phyloP scores from a whole-genome alignment of 148 eudicot genomes.

The Silene latifolia region DNA sequence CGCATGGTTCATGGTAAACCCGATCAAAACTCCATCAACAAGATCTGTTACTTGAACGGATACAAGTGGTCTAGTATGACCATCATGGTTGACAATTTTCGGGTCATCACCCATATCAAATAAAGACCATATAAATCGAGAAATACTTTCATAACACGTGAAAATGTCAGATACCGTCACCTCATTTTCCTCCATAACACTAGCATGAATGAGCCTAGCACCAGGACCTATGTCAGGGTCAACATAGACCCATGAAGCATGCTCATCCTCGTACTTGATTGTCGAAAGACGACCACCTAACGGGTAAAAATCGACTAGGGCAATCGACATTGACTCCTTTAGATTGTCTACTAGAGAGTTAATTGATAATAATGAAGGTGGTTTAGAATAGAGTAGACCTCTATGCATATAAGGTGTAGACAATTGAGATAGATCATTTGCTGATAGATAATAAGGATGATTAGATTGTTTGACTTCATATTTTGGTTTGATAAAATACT shows the following conservation, averaged over 20 bases:
- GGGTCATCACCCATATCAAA: constrained; percentile 19
- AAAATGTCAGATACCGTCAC: not conserved
- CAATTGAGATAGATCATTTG: not conserved
- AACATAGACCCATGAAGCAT: constrained; percentile 1
- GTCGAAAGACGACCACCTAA: constrained; percentile 21
- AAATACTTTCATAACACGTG: constrained; percentile 4
- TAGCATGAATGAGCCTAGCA: constrained; percentile 8
- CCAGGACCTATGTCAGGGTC: constrained; percentile 21
- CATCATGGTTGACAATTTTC: constrained; percentile 30
- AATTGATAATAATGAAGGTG: not conserved
- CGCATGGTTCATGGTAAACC: constrained; percentile 28
- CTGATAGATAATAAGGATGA: constrained; percentile 4
- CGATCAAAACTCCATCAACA: constrained; percentile 21
- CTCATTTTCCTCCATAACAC: not conserved
- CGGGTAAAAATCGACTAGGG: constrained; percentile 21
- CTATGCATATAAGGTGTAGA: constrained; percentile 16
- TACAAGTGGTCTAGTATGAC: constrained; percentile 25
- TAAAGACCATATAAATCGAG: constrained; percentile 16
- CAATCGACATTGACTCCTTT: not conserved
- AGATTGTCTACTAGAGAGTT: not conserved
- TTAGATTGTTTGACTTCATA: not conserved
- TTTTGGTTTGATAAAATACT: constrained; percentile 15
- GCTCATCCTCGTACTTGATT: not conserved
- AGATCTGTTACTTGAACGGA: constrained; percentile 32
- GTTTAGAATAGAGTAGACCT: constrained; percentile 20